These are phyloP conservation scores for Pholiota molesta DNA, from an alignment of 768 basidiomycete genomes.

Conservation along the genomic window DNA sequence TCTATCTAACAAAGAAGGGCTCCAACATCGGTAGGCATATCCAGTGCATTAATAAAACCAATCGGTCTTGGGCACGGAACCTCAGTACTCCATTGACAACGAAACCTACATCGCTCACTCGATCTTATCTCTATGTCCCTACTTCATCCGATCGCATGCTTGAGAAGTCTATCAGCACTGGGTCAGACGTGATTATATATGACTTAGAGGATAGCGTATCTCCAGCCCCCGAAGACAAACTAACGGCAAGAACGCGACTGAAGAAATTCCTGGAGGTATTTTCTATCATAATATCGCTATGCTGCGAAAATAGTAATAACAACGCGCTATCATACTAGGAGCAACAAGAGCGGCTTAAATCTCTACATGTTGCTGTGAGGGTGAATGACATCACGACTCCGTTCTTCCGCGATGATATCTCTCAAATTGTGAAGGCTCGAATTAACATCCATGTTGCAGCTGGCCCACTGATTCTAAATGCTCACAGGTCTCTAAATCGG, in stretches of 20 bases:
- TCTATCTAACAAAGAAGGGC: not conserved
- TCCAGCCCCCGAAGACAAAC: slow-evolving; percentile 63
- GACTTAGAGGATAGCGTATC: slow-evolving; percentile 90
- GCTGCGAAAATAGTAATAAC: not conserved
- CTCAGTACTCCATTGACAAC: slow-evolving; percentile 3
- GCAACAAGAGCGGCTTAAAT: slow-evolving; percentile 36
- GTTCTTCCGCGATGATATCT: slow-evolving; percentile 67
- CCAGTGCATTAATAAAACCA: not conserved
- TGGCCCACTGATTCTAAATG: not conserved
- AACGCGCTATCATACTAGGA: slow-evolving; percentile 11
- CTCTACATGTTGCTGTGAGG: slow-evolving; percentile 63
- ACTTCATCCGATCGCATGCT: slow-evolving; percentile 82
- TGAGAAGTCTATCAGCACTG: slow-evolving; percentile 64
- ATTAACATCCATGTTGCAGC: not conserved
- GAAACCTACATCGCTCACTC: slow-evolving; percentile 16
- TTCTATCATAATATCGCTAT: not conserved
- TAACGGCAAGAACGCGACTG: slow-evolving; percentile 57
- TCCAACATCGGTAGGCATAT: not conserved
- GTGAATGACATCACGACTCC: slow-evolving; percentile 69
- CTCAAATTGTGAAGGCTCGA: slow-evolving; percentile 49
- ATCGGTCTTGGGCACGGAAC: not conserved
- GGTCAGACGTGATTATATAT: slow-evolving; percentile 80
- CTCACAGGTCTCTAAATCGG: slow-evolving; percentile 32
- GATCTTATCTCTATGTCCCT: slow-evolving; percentile 82
- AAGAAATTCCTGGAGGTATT: slow-evolving; percentile 56